Evolutionary conservation across 2,329 filamentous ascomycete genomes (phyloP), one percentile per base, ranked within the genome.

Genomic region (Tothia fuscella): DNA sequence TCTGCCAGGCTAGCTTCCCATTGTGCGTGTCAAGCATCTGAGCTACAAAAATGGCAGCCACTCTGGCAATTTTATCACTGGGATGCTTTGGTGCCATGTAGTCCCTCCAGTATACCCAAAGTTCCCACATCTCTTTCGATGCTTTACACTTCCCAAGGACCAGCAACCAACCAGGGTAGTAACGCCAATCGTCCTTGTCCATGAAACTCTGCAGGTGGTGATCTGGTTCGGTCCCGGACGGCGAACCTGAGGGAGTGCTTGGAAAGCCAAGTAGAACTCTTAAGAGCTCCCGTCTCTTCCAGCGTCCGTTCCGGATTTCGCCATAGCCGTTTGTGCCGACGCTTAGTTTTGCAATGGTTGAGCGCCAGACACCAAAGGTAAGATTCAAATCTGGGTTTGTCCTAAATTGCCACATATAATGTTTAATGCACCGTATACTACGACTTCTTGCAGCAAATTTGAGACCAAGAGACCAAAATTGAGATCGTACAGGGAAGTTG

Each of bases 281-380:
- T 21, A 57, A 38, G 6, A 61, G 50, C n/a, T 60, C 55, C 4
- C 45, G 28, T 37, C 51, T 47, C 30, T 46, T 48, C 58, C 58
- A 61, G 9, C 56, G 50, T 3, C 58, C 58, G 30, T 61, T 61
- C 1, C 58, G 49, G 14, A 61, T 58, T 46, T 60, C 58, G 19
- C 58, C 58, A 13, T 56, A 45, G 3, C 58, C 58, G 4, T 55
- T 47, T 22, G 48, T 44, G 0, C 58, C 58, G 38, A 61, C 58
- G n/a, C 53, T 56, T 46, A 51, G 60, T 38, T 61, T 61, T 6
- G 58, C 58, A 33, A 60, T 54, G 21, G 58, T 49, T 31, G 49
- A 48, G 10, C 57, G 51, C 41, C 59, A 61, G 14, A 22, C 16
- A 6, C 17, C 9, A 20, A 24, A 26, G 9, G 6, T 22, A 9